A percentile compares a stretch with the other conserved stretches of the same genome.
Conservation (phyloP, 768 basidiomycete species). For the Tricholomella constricta region DNA sequence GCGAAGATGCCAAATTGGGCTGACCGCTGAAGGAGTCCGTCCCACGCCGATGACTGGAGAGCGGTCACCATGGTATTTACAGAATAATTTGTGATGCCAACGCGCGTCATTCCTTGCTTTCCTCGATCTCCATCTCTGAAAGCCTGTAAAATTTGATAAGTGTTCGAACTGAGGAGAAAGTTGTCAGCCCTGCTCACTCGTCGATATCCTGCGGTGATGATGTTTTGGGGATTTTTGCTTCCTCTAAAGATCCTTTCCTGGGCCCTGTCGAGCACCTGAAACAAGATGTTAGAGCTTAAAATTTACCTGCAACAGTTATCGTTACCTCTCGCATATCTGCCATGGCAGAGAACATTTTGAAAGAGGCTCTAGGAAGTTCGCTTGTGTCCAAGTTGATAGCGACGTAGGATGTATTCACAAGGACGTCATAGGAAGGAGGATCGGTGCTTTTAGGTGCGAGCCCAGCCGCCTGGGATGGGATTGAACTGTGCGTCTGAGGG, state of each 20-base stretch:
- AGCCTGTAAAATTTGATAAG: constrained; percentile 23
- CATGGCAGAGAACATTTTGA: constrained; percentile 39
- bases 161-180: neutral
- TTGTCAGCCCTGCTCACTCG: constrained; percentile 41
- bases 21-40: constrained; percentile 60
- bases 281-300: neutral
- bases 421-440: constrained; percentile 26
- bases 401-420: constrained; percentile 52
- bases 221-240: constrained; percentile 47
- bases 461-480: neutral
- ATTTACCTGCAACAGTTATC: neutral
- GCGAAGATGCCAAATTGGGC: constrained; percentile 8
- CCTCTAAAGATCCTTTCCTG: constrained; percentile 58
- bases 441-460: constrained; percentile 27
- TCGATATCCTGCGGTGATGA: constrained; percentile 69
- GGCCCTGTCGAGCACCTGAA: constrained; percentile 62
- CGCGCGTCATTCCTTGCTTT: constrained; percentile 39
- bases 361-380: constrained; percentile 15
- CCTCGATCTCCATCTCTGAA: constrained; percentile 37
- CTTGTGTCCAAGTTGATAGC: constrained; percentile 30
- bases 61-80: constrained; percentile 77
- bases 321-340: constrained; percentile 58
- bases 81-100: constrained; percentile 57
- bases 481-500: constrained; percentile 3
- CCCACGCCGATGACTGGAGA: constrained; percentile 69